Evolutionary conservation across 352 stramenopile species (phyloP).

Genomic region (Aphanomyces invadans): DNA sequence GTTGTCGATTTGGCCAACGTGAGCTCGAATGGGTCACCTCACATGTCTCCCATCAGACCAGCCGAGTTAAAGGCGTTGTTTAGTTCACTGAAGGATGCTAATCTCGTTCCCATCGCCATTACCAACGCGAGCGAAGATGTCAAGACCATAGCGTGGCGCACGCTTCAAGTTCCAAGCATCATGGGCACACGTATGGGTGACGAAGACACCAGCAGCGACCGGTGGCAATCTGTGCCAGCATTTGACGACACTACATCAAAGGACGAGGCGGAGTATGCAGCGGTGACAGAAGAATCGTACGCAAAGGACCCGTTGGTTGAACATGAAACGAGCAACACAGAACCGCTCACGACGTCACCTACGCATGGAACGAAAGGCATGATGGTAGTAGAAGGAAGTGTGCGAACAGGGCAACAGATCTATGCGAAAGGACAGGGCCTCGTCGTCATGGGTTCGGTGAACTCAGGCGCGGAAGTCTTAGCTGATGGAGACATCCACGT

Average conservation of each 20-base stretch:
- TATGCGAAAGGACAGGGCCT: conserved; percentile 75
- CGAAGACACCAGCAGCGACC: background rate
- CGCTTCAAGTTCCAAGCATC: conserved; percentile 58
- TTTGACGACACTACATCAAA: background rate
- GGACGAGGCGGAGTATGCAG: background rate
- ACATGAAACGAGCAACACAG: no score
- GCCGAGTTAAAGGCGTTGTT: conserved; percentile 11
- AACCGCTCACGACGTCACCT: background rate
- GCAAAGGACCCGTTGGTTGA: no score
- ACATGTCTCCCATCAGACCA: conserved; percentile 13
- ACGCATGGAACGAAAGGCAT: background rate
- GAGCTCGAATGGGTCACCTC: conserved; percentile 24
- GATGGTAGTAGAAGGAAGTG: conserved; percentile 60
- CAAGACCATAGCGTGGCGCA: conserved; percentile 44
- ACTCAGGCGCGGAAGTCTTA: conserved; percentile 81
- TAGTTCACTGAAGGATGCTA: background rate
- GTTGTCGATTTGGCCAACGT: conserved; percentile 19
- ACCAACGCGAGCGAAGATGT: conserved; percentile 82
- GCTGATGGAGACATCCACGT: conserved; percentile 81
- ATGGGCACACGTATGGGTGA: conserved; percentile 58
- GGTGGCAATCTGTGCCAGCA: background rate
- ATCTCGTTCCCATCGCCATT: conserved; percentile 56
- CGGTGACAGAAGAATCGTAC: background rate
- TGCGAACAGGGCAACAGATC: conserved; percentile 84
- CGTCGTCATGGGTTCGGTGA: conserved; percentile 79